Evolutionary conservation across 164 flowering plant genomes (phyloP), one percentile per base, ranked within the genome.

Genomic region (Vitis cinerea): DNA sequence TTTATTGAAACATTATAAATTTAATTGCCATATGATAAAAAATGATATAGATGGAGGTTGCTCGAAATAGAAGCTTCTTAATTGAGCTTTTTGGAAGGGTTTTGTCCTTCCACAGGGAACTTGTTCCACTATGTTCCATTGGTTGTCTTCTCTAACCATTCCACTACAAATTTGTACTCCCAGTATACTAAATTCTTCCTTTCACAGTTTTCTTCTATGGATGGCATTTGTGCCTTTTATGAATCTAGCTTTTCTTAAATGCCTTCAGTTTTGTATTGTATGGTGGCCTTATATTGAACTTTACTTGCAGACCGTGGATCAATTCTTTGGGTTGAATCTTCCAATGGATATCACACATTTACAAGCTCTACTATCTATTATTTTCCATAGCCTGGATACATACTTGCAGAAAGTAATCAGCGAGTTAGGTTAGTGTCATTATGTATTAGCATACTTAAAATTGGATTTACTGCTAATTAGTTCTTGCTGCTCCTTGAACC

Each of bases 261-360:
- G 30, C 68, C 51, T 50, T 9, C 51, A 51, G 37, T 63, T 16
- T 61, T 74, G 56, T 10, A 64, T 71, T 31, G 9, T 65, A 64
- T 17, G 65, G 37, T 75, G 52, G 58, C 27, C 50, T 70, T 60
- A 64, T 30, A 31, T 71, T 27, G 14, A 50, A 14, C 8, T 63
- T 69, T 16, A 12, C 62, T 74, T 87, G 86, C 92, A 93, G 98
- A 84, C 94, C 16, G 86, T 89, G 76, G 91, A 86, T 80, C 98
- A 91, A 66, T 84, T 89, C 30, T 91, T 89, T 76, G 78, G 83
- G 58, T 67, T 90, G 79, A 85, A 85, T 53, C 88, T 93, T 48
- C 92, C 97, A 49, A 65, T 91, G 84, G 88, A 89, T 69, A 72
- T 87, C 31, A 77, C 85, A 31, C 98, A 91, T 79, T 69, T 91